Conservation (phyloP, 176 grass and related monocot species). For the Phragmites australis region DNA sequence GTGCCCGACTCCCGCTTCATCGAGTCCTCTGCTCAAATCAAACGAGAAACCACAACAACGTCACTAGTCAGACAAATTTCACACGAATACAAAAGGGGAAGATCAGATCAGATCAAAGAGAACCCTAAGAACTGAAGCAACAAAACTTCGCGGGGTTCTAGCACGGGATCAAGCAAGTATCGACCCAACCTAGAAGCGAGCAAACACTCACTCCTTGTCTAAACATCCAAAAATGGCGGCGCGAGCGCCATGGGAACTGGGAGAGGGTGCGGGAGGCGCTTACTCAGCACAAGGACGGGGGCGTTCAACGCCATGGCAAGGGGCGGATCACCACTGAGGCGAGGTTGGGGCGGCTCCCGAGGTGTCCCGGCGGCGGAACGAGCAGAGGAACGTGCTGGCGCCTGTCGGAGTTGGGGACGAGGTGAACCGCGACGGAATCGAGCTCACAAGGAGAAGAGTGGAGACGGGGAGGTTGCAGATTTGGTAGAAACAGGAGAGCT, state of each 20-base stretch:
- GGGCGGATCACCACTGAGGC: too few relatives aligned
- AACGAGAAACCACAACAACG: slow-evolving; percentile 4
- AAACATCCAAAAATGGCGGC: not conserved
- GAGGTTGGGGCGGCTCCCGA: too few relatives aligned
- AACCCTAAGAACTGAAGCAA: not conserved
- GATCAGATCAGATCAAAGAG: slow-evolving; percentile 35
- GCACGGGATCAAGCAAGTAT: not conserved
- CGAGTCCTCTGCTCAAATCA: slow-evolving; percentile 76
- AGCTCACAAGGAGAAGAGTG: too few relatives aligned
- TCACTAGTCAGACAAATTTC: slow-evolving; percentile 12
- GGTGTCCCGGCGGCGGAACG: too few relatives aligned
- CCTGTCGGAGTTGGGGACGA: too few relatives aligned
- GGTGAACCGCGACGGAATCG: too few relatives aligned
- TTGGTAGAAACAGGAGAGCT: too few relatives aligned
- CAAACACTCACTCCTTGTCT: too few relatives aligned
- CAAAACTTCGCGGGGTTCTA: slow-evolving; percentile 10
- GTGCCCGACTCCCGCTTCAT: slow-evolving; percentile 84
- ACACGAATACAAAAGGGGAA: not conserved
- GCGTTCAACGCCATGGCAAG: slow-evolving; percentile 72
- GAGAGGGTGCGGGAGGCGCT: not conserved
- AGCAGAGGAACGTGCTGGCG: too few relatives aligned
- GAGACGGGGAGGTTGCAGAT: too few relatives aligned
- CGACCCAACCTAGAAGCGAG: not conserved
- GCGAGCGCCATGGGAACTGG: not conserved
- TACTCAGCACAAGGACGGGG: slow-evolving; percentile 93